A percentile compares a stretch with the other conserved stretches of the same genome.
Evolutionary conservation across 163 green algal species (phyloP).

Genomic region (Prototheca wickerhamii): DNA sequence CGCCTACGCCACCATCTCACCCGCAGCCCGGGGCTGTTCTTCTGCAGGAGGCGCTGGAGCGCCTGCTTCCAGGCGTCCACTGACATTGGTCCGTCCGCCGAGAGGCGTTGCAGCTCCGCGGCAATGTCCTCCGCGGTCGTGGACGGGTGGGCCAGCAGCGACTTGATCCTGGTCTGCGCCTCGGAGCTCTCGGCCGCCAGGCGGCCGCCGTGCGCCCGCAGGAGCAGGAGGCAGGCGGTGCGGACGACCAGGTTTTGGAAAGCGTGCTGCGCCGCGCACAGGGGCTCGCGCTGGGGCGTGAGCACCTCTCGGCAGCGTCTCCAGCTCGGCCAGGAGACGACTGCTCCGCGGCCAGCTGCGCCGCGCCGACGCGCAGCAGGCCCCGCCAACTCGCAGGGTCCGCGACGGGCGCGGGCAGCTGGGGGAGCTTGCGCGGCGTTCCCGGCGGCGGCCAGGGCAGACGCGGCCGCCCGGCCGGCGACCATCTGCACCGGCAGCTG

Average conservation of each 20-base stretch:
- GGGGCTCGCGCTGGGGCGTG: slow-evolving; percentile 36
- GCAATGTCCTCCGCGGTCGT: neutral
- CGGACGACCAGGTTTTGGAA: slow-evolving; percentile 68
- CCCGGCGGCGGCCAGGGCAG: neutral
- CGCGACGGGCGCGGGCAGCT: slow-evolving; percentile 9
- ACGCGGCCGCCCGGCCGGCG: neutral
- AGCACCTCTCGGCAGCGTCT: slow-evolving; percentile 51
- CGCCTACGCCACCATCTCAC: neutral
- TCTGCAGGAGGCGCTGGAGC: slow-evolving; percentile 25
- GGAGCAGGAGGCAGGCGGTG: slow-evolving; percentile 26
- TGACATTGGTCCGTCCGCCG: neutral
- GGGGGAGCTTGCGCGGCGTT: neutral
- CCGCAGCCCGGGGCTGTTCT: slow-evolving; percentile 9
- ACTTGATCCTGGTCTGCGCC: neutral
- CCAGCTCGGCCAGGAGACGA: slow-evolving; percentile 24
- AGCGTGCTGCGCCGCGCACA: slow-evolving; percentile 55
- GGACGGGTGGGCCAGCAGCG: neutral
- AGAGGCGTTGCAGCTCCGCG: neutral
- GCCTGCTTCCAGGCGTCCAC: neutral
- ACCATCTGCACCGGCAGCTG: slow-evolving; percentile 18
- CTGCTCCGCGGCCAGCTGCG: slow-evolving; percentile 36
- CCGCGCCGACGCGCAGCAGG: slow-evolving; percentile 49
- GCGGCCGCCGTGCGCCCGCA: neutral
- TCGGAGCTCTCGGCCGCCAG: neutral
- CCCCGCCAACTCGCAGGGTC: slow-evolving; percentile 36